Evolutionary conservation across 73 alveolate genomes (phyloP).

Genomic region (Paraurostyla sp.): DNA sequence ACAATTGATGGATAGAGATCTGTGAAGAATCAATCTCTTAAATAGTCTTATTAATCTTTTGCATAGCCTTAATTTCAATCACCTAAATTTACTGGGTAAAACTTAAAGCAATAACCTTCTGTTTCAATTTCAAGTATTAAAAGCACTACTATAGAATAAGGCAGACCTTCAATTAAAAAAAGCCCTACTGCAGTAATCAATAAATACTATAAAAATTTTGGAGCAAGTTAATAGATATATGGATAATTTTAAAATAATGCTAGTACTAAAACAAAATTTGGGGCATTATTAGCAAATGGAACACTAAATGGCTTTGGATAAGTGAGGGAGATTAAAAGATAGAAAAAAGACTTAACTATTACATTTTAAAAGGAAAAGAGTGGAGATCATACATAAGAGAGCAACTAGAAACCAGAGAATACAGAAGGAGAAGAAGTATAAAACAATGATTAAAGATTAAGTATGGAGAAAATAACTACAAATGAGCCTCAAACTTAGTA

Average conservation of each 20-base stretch:
- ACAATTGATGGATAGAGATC: no score
- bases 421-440: not conserved
- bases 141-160: not conserved
- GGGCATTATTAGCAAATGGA: not conserved
- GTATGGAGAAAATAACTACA: not conserved
- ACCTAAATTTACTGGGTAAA: not conserved
- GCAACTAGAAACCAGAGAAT: not conserved
- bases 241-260: not conserved
- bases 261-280: not conserved
- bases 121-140: not conserved
- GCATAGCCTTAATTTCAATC: not conserved
- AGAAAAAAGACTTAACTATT: slow-evolving; percentile 35
- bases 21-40: no score
- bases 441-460: not conserved
- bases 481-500: not conserved
- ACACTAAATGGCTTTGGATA: not conserved
- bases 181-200: slow-evolving; percentile 37
- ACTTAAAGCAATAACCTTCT: not conserved
- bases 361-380: slow-evolving; percentile 27
- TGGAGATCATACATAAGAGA: slow-evolving; percentile 19
- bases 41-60: no score
- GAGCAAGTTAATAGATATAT: not conserved
- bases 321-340: slow-evolving; percentile 4
- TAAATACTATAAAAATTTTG: slow-evolving; percentile 24
- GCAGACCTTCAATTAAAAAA: not conserved